A percentile compares a stretch with the other conserved stretches of the same genome.
phyloP scores from a whole-genome alignment of 306 rosid genomes.

The Prunus mongolica region DNA sequence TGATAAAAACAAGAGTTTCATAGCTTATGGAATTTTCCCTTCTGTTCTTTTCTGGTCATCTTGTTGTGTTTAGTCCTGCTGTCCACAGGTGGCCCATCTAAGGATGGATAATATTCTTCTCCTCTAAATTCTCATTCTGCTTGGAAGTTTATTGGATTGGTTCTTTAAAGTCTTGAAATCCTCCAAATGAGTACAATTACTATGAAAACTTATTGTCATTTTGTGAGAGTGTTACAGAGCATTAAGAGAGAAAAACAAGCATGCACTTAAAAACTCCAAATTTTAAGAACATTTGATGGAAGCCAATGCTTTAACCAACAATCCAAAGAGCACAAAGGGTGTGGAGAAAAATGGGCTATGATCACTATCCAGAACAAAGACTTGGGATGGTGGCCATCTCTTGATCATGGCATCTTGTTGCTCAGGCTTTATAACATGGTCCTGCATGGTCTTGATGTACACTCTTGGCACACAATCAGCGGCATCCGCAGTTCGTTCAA shows the following conservation, averaged over 20 bases:
- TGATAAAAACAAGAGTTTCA: conserved; percentile 9
- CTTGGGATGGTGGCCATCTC: conserved; percentile 33
- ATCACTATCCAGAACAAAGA: conserved; percentile 21
- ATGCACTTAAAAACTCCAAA: not conserved
- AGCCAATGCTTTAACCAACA: conserved; percentile 13
- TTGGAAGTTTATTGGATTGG: not conserved
- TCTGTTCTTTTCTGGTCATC: not conserved
- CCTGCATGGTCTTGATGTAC: conserved; percentile 32
- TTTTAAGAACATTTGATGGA: not conserved
- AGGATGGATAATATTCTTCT: not conserved
- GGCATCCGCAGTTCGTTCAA: not conserved
- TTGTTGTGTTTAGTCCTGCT: not conserved
- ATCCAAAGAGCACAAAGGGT: conserved; percentile 9
- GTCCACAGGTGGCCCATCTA: too few species aligned
- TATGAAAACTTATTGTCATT: not conserved
- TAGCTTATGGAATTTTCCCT: not conserved
- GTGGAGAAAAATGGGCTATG: conserved; percentile 33
- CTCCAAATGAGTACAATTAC: not conserved
- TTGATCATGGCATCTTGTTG: conserved; percentile 33
- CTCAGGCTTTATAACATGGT: conserved; percentile 5
- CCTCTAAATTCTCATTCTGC: not conserved
- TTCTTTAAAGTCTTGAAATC: not conserved
- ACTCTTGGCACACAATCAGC: conserved; percentile 17
- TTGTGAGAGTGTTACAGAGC: not conserved
- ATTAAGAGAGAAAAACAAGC: not conserved